Percentiles rank a stretch among this genome's conserved stretches.
These are phyloP conservation scores for Populus pruinosa DNA, from an alignment of 345 rosid genomes.

Conservation along the genomic window DNA sequence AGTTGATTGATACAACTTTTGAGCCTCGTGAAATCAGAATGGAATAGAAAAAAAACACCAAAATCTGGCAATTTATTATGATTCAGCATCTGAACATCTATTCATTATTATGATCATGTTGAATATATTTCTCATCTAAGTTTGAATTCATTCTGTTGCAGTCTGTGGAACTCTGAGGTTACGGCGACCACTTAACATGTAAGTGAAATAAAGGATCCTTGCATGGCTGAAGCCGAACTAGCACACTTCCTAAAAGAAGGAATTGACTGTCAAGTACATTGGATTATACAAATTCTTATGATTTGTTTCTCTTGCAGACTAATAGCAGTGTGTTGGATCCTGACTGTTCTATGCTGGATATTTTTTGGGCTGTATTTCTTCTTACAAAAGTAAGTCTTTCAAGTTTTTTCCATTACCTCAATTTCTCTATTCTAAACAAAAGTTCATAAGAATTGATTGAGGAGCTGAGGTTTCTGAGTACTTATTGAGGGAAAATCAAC, in stretches of 20 bases:
- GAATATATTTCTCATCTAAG: neutral
- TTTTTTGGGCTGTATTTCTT: constrained; percentile 58
- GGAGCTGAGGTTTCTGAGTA: neutral
- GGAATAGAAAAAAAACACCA: neutral
- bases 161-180: constrained; percentile 48
- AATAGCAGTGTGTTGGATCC: constrained; percentile 52
- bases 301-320: constrained; percentile 36
- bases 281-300: neutral
- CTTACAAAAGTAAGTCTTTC: constrained; percentile 42
- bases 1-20: neutral
- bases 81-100: neutral
- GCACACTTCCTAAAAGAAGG: neutral
- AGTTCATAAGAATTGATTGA: neutral
- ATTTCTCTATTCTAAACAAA: neutral
- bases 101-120: neutral
- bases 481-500: neutral
- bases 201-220: constrained; percentile 10
- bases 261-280: neutral
- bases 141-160: constrained; percentile 27
- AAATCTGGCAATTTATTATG: neutral
- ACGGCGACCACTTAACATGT: constrained; percentile 37
- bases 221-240: neutral
- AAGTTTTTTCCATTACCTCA: neutral
- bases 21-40: neutral
- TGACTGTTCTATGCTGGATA: constrained; percentile 58